Evolutionary conservation across 371 early-diverging fungal species (phyloP).

Genomic region (Syncephalastrum racemosum): DNA sequence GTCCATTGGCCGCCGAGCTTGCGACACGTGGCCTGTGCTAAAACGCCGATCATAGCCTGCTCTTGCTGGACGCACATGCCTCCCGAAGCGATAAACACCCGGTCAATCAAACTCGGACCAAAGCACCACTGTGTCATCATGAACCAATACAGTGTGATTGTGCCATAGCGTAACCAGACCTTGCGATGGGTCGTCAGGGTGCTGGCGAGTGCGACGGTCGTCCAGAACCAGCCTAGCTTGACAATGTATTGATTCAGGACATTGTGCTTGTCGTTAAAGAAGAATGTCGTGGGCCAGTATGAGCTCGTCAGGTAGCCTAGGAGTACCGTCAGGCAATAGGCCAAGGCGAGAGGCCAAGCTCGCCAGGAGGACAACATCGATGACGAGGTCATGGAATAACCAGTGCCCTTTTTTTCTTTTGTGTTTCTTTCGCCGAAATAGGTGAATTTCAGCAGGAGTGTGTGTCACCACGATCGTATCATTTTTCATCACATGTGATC

Average conservation of each 20-base stretch:
- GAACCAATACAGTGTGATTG: conserved; percentile 81
- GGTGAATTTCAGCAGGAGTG: no score
- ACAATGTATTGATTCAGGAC: conserved; percentile 75
- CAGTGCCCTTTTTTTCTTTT: no score
- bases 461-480: no score
- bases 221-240: conserved; percentile 88
- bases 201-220: conserved; percentile 41
- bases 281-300: no score
- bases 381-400: no score
- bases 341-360: no score
- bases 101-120: conserved; percentile 80
- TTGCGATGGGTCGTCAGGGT: conserved; percentile 11
- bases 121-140: conserved; percentile 81
- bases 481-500: no score
- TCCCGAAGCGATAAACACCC: conserved; percentile 72
- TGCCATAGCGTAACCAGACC: conserved; percentile 48
- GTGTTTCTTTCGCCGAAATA: no score
- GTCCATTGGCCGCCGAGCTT: conserved; percentile 69
- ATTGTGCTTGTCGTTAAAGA: conserved; percentile 72
- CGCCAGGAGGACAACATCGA: no score
- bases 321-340: no score
- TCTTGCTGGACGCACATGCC: conserved; percentile 48
- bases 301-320: no score
- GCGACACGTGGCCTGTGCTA: conserved; percentile 53
- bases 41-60: conserved; percentile 11